Base-by-base conservation (phyloP, 2,329 filamentous ascomycete species). In the Phaeosphaeriaceae sp. region DNA sequence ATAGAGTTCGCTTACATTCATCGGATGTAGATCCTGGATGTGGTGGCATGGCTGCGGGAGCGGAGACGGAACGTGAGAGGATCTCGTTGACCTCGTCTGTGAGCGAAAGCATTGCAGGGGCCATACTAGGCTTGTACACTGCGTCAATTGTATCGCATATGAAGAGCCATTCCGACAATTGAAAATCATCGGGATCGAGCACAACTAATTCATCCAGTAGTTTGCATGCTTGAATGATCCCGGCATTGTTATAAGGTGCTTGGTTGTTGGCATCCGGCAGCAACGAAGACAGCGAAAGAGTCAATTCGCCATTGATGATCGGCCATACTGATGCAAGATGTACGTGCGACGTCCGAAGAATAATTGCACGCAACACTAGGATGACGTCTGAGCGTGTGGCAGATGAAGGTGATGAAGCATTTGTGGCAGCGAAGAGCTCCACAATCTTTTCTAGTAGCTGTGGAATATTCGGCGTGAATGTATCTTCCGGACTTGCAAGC, bases 81-180 rank as follows among this genome's bases (percentile, higher is more conserved):
- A 89, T 88, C 65, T 96, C 91, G 0, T 91, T 90, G 9, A 97
- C 83, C 69, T 95, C 91, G 68, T 98, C 95, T 0, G 91, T 90
- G 5, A 98, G 84, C 2, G 92, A 92, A 2, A 66, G 91, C 81
- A 1, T 92, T 85, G 59, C 88, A 85, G 79, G 89, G 89, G 51
- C 83, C 81, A 46, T 54, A 15, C 87, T 80, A 0, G 92, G 89
- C 13, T 91, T 88, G 78, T 99, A 96, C 33, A 99, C 91, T 1
- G 95, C 93, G 70, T 99, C 95, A 63, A 97, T 93, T 15, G 94
- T 98, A 77, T 99, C 95, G 1, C 93, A 96, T 54, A 99, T 89
- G 76, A 97, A 99, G 3, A 98, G 86, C 95, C 95, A 99, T 81
- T 97, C 92, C 70, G 96, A 90, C n/a, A 98, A 86, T 77, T 98